phyloP scores from a whole-genome alignment of 306 rosid genomes.

The Dalbergia cochinchinensis region DNA sequence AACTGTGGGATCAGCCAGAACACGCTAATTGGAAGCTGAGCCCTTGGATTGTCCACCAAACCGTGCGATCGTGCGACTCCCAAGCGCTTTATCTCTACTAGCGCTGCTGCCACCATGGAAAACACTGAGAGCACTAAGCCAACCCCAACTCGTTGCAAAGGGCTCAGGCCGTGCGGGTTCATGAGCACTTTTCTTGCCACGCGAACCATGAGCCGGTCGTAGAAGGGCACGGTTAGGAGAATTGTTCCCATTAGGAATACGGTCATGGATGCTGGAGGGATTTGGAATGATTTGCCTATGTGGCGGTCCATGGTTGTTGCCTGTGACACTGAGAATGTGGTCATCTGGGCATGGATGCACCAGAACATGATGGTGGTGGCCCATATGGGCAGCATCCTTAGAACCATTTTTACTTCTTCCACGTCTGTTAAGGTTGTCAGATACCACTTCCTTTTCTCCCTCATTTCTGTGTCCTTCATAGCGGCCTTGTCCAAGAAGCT shows the following conservation, averaged over 20 bases:
- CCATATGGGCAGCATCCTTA: conserved; percentile 90
- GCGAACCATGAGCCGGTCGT: conserved; percentile 70
- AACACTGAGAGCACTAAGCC: conserved; percentile 68
- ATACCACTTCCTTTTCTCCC: conserved; percentile 61
- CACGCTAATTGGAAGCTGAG: conserved; percentile 62
- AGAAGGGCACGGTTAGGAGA: conserved; percentile 76
- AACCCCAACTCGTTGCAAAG: conserved; percentile 74
- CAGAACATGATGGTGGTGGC: conserved; percentile 88
- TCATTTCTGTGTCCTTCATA: conserved; percentile 47
- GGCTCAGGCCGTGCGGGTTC: conserved; percentile 65
- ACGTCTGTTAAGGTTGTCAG: conserved; percentile 79
- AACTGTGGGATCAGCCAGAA: conserved; percentile 88
- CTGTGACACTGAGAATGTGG: conserved; percentile 89
- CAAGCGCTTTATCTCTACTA: conserved; percentile 66
- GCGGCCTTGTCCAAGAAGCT: conserved; percentile 92
- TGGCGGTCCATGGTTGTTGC: conserved; percentile 86
- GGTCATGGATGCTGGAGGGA: conserved; percentile 81
- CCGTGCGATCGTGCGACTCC: conserved; percentile 51
- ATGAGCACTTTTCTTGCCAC: conserved; percentile 51
- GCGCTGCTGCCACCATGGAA: conserved; percentile 71
- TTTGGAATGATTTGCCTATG: conserved; percentile 71
- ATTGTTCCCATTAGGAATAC: conserved; percentile 83
- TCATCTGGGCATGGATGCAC: conserved; percentile 88
- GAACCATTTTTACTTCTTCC: conserved; percentile 77
- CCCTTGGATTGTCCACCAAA: conserved; percentile 43